Evolutionary conservation across 1,284 basidiomycete species (phyloP), one percentile per base, ranked within the genome.

Genomic region (Fomitopsis schrenkii): DNA sequence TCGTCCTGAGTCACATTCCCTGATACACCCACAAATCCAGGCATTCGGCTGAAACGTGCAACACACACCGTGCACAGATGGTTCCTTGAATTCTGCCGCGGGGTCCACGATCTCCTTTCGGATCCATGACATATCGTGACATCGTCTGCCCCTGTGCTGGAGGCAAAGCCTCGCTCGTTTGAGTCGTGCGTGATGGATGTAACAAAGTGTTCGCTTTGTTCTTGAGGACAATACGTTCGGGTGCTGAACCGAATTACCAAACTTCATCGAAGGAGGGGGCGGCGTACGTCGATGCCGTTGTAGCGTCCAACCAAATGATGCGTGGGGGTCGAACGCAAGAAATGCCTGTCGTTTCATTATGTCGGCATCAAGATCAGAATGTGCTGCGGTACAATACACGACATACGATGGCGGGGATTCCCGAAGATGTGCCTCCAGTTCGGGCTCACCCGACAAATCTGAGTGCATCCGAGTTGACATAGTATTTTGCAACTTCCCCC

Each of bases 401-500:
- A 30, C 40, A 33, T 45, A 56, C 55, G 14, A 40, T 3, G 9
- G 22, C 42, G 22, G 30, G 41, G 30, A 44, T 33, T 22, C 17
- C 28, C 9, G 45, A 3, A 28, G 12, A 12, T 52, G 46, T 35
- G 12, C 40, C 26, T n/a, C 6, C 19, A 36, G n/a, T 38, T 33
- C 48, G 40, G n/a, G 17, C 26, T 56, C 36, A 91, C 48, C 90
- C 91, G 63, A 93, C 91, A 68, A 93, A 92, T 69, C 90, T 81
- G 71, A 92, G 74, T 7, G 87, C 82, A 71, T 93, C 91, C 14
- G 88, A 83, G 62, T 84, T 84, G 59, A 93, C 80, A 68, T 88
- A 93, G 72, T 93, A 93, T 69, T 90, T 93, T 38, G 88, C 86
- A 0, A 90, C 83, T 70, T 90, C 88, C 64, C 88, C 88, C 8